phyloP scores from a whole-genome alignment of 169 alveolate species.

The Babesia caballi region DNA sequence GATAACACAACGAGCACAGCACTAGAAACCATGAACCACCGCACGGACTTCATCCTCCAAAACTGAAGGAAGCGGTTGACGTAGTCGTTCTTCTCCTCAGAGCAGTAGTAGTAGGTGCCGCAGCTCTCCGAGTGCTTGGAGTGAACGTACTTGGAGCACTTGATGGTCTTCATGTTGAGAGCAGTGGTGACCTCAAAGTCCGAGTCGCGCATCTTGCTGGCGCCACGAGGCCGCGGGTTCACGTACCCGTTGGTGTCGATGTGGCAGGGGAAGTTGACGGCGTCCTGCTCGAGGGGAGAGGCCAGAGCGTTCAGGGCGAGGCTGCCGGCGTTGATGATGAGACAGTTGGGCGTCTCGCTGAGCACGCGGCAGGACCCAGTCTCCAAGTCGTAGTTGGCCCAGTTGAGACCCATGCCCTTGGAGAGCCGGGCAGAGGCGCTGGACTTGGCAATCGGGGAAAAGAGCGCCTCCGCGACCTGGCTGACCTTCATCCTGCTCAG shows the following conservation, averaged over 20 bases:
- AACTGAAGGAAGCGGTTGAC: not conserved
- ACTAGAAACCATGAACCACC: not conserved
- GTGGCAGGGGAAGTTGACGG: constrained; percentile 67
- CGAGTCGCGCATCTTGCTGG: not conserved
- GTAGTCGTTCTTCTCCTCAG: not conserved
- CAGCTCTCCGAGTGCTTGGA: constrained; percentile 28
- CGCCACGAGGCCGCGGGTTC: constrained; percentile 10
- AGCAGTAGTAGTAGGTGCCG: constrained; percentile 56
- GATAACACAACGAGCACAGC: not conserved
- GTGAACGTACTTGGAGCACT: constrained; percentile 50
- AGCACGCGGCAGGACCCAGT: constrained; percentile 55
- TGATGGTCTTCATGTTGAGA: constrained; percentile 28
- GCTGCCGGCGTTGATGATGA: constrained; percentile 61
- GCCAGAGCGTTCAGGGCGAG: constrained; percentile 70
- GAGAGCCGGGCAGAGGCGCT: constrained; percentile 61
- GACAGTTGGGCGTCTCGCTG: constrained; percentile 68
- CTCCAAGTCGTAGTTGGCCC: constrained; percentile 68
- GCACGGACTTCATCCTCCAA: not conserved
- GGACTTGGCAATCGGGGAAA: constrained; percentile 35
- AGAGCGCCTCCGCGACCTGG: not conserved
- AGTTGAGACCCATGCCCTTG: constrained; percentile 72
- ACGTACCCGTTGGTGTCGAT: constrained; percentile 43
- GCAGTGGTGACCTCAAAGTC: constrained; percentile 55
- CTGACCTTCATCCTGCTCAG: constrained; percentile 14
- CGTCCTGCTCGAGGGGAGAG: constrained; percentile 68